These are phyloP conservation scores for Datisca glomerata DNA, from an alignment of 306 rosid species.

Conservation along the genomic window DNA sequence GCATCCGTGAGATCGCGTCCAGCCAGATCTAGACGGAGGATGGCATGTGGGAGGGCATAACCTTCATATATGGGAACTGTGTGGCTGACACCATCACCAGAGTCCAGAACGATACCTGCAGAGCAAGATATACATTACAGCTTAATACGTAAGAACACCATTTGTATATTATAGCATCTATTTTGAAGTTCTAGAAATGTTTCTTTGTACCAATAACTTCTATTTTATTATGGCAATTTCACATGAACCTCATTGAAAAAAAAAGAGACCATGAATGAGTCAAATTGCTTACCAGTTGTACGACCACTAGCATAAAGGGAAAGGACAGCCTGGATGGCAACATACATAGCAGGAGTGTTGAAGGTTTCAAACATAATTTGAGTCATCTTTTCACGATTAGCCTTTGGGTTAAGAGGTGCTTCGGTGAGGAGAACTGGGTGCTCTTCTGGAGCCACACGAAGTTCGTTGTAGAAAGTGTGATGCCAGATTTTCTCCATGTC, in stretches of 20 bases:
- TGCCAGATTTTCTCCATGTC: conserved; percentile 99
- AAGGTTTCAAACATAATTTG: conserved; percentile 96
- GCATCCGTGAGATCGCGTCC: conserved; percentile 97
- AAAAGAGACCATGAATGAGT: not conserved
- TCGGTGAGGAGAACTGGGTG: conserved; percentile 97
- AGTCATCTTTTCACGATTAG: conserved; percentile 93
- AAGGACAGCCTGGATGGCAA: conserved; percentile 93
- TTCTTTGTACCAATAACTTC: not conserved
- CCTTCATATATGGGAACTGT: conserved; percentile 98
- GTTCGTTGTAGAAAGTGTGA: conserved; percentile 90
- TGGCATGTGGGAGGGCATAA: conserved; percentile 96
- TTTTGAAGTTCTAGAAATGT: too few species aligned
- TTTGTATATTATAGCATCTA: not conserved
- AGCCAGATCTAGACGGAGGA: conserved; percentile 90
- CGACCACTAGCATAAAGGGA: conserved; percentile 98
- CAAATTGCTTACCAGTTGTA: conserved; percentile 57
- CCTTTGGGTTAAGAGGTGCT: conserved; percentile 96
- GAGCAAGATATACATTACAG: conserved; percentile 3
- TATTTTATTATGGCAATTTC: not conserved
- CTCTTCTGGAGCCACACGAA: conserved; percentile 94
- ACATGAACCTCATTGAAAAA: not conserved
- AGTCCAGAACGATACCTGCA: conserved; percentile 85
- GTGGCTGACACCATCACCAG: conserved; percentile 99
- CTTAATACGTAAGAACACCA: not conserved
- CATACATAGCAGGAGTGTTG: conserved; percentile 95